Evolutionary conservation across 1,284 basidiomycete species (phyloP).

Genomic region (Volvariella volvacea): DNA sequence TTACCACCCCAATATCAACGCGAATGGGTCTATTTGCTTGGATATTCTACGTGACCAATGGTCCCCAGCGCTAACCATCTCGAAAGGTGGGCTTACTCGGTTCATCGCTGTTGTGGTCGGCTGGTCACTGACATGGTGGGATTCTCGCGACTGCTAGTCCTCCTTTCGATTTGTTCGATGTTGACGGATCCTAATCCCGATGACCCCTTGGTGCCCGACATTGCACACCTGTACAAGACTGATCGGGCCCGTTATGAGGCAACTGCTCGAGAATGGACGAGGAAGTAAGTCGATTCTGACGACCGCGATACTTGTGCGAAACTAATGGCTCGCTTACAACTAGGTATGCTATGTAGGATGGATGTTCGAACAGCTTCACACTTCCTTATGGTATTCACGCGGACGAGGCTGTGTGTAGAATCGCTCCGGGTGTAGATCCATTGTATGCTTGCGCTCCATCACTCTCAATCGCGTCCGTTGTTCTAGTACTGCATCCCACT

Average conservation of each 20-base stretch:
- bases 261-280: slow-evolving; percentile 94
- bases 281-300: slow-evolving; percentile 65
- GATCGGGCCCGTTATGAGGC: slow-evolving; percentile 91
- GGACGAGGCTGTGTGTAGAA: no score
- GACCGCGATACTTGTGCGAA: neutral
- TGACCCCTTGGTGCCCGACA: slow-evolving; percentile 78
- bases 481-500: slow-evolving; percentile 20
- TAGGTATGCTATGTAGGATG: slow-evolving; percentile 34
- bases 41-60: slow-evolving; percentile 97
- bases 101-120: slow-evolving; percentile 5
- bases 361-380: slow-evolving; percentile 6
- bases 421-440: no score
- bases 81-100: slow-evolving; percentile 68
- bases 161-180: slow-evolving; percentile 96
- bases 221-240: slow-evolving; percentile 92
- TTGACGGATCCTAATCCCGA: slow-evolving; percentile 96
- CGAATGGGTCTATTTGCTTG: slow-evolving; percentile 96
- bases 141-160: slow-evolving; percentile 40
- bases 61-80: slow-evolving; percentile 97
- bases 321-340: neutral
- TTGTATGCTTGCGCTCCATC: slow-evolving; percentile 24
- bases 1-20: slow-evolving; percentile 97
- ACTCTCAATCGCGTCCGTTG: slow-evolving; percentile 21
- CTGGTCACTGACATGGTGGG: slow-evolving; percentile 7
- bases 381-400: slow-evolving; percentile 7